Evolutionary conservation across 164 flowering plant species (phyloP).

Genomic region (Liriodendron chinense): DNA sequence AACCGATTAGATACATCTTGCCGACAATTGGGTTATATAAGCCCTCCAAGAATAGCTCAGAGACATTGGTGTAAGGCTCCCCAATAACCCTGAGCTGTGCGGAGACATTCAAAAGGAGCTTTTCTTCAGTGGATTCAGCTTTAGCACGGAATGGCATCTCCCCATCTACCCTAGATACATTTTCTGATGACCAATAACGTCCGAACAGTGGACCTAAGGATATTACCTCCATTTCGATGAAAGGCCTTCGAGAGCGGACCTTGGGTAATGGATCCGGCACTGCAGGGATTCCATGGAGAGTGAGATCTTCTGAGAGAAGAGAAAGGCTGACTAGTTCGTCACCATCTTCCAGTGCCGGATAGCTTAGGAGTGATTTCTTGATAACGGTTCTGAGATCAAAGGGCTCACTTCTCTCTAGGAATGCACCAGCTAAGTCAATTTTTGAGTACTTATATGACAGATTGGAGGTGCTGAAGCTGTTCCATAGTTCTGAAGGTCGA

Average conservation of each 20-base stretch:
- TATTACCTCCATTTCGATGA: conserved; percentile 52
- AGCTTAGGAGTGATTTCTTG: conserved; percentile 64
- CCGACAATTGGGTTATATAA: conserved; percentile 71
- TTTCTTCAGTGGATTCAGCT: conserved; percentile 56
- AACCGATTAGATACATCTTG: conserved; percentile 80
- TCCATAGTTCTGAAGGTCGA: conserved; percentile 49
- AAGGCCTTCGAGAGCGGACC: conserved; percentile 23
- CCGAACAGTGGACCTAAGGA: conserved; percentile 74
- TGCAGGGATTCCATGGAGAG: conserved; percentile 46
- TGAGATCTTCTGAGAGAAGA: conserved; percentile 71
- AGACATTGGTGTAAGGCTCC: conserved; percentile 35
- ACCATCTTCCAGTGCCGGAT: conserved; percentile 52
- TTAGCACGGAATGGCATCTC: conserved; percentile 37
- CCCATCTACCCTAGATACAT: conserved; percentile 23
- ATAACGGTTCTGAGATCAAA: conserved; percentile 50
- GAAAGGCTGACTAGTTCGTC: conserved; percentile 42
- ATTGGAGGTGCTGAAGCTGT: conserved; percentile 32
- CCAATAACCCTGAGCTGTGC: conserved; percentile 57
- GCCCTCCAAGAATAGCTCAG: conserved; percentile 70
- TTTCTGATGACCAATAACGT: conserved; percentile 38
- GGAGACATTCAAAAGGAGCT: conserved; percentile 84
- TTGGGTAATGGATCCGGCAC: conserved; percentile 39
- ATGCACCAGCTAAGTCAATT: conserved; percentile 42
- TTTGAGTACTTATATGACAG: conserved; percentile 62
- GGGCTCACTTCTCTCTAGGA: conserved; percentile 61